These are phyloP conservation scores for Setaria italica DNA, from an alignment of 202 grass and related monocot genomes.

Conservation along the genomic window DNA sequence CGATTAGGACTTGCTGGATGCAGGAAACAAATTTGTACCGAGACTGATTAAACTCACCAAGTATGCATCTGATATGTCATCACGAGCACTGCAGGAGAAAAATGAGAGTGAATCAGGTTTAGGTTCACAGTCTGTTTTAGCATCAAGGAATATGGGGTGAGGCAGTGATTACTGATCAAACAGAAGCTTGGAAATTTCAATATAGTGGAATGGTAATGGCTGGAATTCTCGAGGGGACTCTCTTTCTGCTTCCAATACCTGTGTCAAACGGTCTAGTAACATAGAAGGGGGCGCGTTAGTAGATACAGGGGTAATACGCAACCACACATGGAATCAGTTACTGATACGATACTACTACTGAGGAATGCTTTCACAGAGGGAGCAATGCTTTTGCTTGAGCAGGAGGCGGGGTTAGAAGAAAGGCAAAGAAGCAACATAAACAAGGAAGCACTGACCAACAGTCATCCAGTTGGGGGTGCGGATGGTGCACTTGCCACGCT, in stretches of 20 bases:
- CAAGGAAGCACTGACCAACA: constrained; percentile 54
- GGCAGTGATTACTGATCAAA: constrained; percentile 76
- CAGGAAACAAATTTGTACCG: constrained; percentile 4
- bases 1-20: background rate
- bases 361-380: background rate
- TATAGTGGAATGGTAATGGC: constrained; percentile 94
- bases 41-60: constrained; percentile 62
- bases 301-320: too few species aligned
- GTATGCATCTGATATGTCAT: constrained; percentile 91
- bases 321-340: background rate
- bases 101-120: background rate
- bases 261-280: constrained; percentile 83
- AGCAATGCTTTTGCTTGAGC: too few species aligned
- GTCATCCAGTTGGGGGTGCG: constrained; percentile 89
- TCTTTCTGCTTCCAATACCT: constrained; percentile 88
- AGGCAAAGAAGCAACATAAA: background rate
- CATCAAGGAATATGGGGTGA: background rate
- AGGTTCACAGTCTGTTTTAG: background rate
- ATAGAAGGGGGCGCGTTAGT: background rate
- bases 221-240: constrained; percentile 96
- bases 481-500: constrained; percentile 81
- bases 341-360: background rate
- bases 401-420: too few species aligned
- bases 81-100: constrained; percentile 60
- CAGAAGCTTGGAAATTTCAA: constrained; percentile 91